Evolutionary conservation across 2,329 filamentous ascomycete genomes (phyloP).

Genomic region (Botrytis hyacinthi): DNA sequence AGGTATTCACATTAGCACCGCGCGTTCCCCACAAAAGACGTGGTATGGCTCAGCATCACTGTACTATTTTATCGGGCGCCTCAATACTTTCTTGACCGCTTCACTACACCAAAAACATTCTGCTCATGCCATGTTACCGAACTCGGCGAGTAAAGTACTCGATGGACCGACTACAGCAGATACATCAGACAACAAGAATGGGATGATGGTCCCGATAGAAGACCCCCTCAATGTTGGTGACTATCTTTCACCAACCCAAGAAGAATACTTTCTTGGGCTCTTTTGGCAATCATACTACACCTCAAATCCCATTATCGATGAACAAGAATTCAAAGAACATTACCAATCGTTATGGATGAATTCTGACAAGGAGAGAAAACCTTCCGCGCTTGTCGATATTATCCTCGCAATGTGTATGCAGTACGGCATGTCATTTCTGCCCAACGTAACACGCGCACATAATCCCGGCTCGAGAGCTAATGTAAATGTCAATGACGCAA

Average conservation of each 20-base stretch:
- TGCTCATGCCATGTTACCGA: slow-evolving; percentile 38
- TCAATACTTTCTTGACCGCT: slow-evolving; percentile 41
- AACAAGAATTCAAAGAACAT: slow-evolving; percentile 45
- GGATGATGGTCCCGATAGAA: slow-evolving; percentile 15
- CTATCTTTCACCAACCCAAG: slow-evolving; percentile 43
- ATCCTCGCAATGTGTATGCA: slow-evolving; percentile 53
- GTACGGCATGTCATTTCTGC: slow-evolving; percentile 40
- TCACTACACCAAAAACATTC: slow-evolving; percentile 39
- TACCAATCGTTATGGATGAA: slow-evolving; percentile 45
- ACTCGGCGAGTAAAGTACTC: slow-evolving; percentile 27
- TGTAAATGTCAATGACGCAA: slow-evolving; percentile 37
- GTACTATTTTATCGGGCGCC: slow-evolving; percentile 46
- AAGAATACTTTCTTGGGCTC: slow-evolving; percentile 48
- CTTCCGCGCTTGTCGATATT: slow-evolving; percentile 52
- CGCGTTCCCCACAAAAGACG: slow-evolving; percentile 40
- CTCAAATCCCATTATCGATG: slow-evolving; percentile 45
- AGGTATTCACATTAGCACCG: slow-evolving; percentile 42
- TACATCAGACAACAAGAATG: slow-evolving; percentile 18
- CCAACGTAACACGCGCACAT: slow-evolving; percentile 19
- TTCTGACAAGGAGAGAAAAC: slow-evolving; percentile 38
- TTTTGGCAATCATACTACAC: slow-evolving; percentile 50
- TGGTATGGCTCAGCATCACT: slow-evolving; percentile 48
- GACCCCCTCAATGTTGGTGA: slow-evolving; percentile 25
- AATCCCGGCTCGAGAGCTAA: slow-evolving; percentile 21
- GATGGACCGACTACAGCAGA: slow-evolving; percentile 25